Evolutionary conservation across 139 green algal species (phyloP).

Genomic region (Nannochloris sp.): DNA sequence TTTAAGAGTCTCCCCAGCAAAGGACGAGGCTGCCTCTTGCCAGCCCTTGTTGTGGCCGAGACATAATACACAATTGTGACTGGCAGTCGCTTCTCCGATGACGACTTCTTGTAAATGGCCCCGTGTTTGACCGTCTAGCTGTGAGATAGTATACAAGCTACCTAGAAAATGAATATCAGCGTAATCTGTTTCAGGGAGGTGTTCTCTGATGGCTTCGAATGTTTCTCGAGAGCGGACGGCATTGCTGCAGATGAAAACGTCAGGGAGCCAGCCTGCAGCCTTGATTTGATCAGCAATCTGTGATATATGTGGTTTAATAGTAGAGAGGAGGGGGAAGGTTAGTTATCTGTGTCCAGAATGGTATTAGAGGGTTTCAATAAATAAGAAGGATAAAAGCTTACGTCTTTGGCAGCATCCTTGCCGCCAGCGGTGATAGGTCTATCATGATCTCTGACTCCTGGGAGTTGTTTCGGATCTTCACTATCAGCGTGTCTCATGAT

Average conservation of each 20-base stretch:
- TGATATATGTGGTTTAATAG: no score
- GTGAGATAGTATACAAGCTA: slow-evolving; percentile 73
- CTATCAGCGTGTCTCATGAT: slow-evolving; percentile 76
- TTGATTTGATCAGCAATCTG: slow-evolving; percentile 35
- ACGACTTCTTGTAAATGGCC: slow-evolving; percentile 45
- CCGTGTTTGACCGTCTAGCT: slow-evolving; percentile 60
- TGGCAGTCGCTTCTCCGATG: background rate
- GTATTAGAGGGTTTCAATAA: background rate
- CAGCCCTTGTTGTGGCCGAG: slow-evolving; percentile 83
- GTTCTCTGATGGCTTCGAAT: slow-evolving; percentile 61
- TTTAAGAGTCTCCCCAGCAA: slow-evolving; percentile 48
- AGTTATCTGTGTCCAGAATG: background rate
- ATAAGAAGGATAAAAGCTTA: slow-evolving; percentile 7
- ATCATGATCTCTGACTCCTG: slow-evolving; percentile 53
- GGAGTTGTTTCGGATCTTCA: slow-evolving; percentile 9
- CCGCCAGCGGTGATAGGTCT: slow-evolving; percentile 41
- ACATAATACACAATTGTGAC: slow-evolving; percentile 53
- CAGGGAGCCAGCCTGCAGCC: slow-evolving; percentile 59
- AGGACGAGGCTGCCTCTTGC: slow-evolving; percentile 63
- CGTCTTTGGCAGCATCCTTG: slow-evolving; percentile 7
- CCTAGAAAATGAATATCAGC: slow-evolving; percentile 59
- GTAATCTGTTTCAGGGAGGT: slow-evolving; percentile 33
- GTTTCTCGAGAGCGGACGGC: slow-evolving; percentile 67
- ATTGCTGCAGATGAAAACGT: slow-evolving; percentile 59
- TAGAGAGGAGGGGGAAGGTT: background rate